phyloP scores from a whole-genome alignment of 108 stramenopile genomes.

The Parietichytrium sp. region DNA sequence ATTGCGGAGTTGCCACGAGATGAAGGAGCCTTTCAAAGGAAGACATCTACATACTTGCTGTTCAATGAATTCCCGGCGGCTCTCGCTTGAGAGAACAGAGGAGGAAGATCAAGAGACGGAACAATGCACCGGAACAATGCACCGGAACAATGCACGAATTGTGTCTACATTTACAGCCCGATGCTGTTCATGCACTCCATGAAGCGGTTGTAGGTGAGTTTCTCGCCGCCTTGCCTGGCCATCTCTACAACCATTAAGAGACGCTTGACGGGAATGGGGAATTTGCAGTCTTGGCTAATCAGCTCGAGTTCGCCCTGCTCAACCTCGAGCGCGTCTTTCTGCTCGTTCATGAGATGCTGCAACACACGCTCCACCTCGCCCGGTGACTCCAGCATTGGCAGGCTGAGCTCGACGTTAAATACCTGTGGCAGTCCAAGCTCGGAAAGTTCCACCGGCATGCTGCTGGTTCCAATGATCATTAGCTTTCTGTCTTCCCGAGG shows the following conservation, averaged over 20 bases:
- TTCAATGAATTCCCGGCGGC: too few relatives aligned
- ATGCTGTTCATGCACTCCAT: slow-evolving; percentile 93
- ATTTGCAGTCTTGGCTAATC: slow-evolving; percentile 81
- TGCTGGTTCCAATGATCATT: slow-evolving; percentile 89
- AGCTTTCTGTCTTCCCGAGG: slow-evolving; percentile 82
- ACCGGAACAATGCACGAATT: too few relatives aligned
- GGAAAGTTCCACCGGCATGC: slow-evolving; percentile 77
- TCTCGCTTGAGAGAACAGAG: too few relatives aligned
- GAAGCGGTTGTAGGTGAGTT: slow-evolving; percentile 81
- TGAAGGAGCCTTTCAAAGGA: too few relatives aligned
- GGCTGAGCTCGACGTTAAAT: slow-evolving; percentile 80
- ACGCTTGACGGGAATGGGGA: slow-evolving; percentile 95
- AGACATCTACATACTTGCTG: too few relatives aligned
- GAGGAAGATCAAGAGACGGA: too few relatives aligned
- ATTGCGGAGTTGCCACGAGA: too few relatives aligned
- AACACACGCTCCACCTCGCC: slow-evolving; percentile 80
- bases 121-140: too few relatives aligned
- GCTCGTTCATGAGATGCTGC: slow-evolving; percentile 69
- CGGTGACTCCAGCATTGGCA: slow-evolving; percentile 77
- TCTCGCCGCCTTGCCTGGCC: slow-evolving; percentile 76
- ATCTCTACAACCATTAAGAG: slow-evolving; percentile 92
- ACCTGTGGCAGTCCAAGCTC: slow-evolving; percentile 85
- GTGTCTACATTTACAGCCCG: slow-evolving; percentile 69
- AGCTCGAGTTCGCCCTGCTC: slow-evolving; percentile 62
- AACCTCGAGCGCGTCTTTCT: background rate